Evolutionary conservation across 257 asterid species (phyloP).

Genomic region (Solanum sitiens): DNA sequence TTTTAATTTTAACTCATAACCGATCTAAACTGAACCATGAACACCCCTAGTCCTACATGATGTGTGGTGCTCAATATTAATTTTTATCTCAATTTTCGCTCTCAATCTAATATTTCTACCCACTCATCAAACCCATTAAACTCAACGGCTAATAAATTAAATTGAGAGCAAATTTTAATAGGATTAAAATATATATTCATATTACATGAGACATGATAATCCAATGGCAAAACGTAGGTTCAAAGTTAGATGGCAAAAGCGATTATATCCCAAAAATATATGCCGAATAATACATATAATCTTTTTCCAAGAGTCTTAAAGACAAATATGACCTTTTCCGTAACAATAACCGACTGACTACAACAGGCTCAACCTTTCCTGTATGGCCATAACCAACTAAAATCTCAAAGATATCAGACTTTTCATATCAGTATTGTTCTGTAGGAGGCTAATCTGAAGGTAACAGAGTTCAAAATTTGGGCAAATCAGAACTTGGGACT

Average conservation of each 20-base stretch:
- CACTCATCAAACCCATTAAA: too few species aligned
- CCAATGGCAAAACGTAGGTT: not conserved
- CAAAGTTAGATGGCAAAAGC: not conserved
- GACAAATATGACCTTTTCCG: too few species aligned
- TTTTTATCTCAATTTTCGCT: too few species aligned
- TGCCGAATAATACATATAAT: not conserved
- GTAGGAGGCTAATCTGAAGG: not conserved
- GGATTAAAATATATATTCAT: not conserved
- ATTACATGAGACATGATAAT: not conserved
- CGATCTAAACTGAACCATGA: too few species aligned
- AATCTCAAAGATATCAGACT: not conserved
- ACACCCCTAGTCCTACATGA: too few species aligned
- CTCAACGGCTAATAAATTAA: not conserved
- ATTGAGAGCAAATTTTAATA: not conserved
- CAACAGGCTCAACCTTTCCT: not conserved
- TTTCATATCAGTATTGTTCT: not conserved
- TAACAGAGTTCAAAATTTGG: not conserved
- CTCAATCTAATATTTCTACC: not conserved
- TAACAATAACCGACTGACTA: too few species aligned
- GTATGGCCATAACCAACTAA: not conserved
- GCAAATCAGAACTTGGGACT: not conserved
- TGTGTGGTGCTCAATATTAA: not conserved
- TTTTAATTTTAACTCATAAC: too few species aligned
- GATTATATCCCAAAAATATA: not conserved
- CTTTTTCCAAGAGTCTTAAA: too few species aligned